These are phyloP conservation scores for Aspergillus ruber DNA, from an alignment of 2,329 filamentous ascomycete genomes.

Conservation along the genomic window DNA sequence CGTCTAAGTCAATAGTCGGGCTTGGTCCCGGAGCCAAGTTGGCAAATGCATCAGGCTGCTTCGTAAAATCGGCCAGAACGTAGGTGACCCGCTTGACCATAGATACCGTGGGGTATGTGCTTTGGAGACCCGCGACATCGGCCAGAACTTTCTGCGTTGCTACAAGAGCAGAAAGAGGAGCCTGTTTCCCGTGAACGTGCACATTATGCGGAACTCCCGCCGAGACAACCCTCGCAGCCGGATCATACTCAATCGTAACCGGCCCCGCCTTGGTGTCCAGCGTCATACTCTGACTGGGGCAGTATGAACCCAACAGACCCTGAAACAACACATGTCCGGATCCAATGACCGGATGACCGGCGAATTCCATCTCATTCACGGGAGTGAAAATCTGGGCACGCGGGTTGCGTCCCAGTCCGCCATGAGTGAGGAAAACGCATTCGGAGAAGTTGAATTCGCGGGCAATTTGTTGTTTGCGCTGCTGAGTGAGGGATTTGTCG, in stretches of 20 bases:
- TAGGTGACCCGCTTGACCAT: constrained; percentile 66
- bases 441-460: constrained; percentile 60
- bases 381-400: constrained; percentile 56
- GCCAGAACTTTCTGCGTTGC: constrained; percentile 4
- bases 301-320: constrained; percentile 1
- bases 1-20: constrained; percentile 18
- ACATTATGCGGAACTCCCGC: constrained; percentile 62
- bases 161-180: constrained; percentile 16
- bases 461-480: constrained; percentile 53
- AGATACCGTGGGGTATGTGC: constrained; percentile 46
- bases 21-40: constrained; percentile 13
- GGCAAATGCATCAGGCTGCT: constrained; percentile 13
- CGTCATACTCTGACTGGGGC: constrained; percentile 10
- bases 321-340: constrained; percentile 41
- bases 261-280: constrained; percentile 37
- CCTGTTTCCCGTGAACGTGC: constrained; percentile 47
- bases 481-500: constrained; percentile 37
- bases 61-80: constrained; percentile 20
- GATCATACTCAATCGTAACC: constrained; percentile 36
- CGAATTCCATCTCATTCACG: constrained; percentile 52
- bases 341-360: constrained; percentile 55
- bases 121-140: not conserved
- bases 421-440: constrained; percentile 55
- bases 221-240: constrained; percentile 40
- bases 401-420: constrained; percentile 29